phyloP scores from a whole-genome alignment of 1,284 basidiomycete genomes.

The Apiotrichum montevideense region DNA sequence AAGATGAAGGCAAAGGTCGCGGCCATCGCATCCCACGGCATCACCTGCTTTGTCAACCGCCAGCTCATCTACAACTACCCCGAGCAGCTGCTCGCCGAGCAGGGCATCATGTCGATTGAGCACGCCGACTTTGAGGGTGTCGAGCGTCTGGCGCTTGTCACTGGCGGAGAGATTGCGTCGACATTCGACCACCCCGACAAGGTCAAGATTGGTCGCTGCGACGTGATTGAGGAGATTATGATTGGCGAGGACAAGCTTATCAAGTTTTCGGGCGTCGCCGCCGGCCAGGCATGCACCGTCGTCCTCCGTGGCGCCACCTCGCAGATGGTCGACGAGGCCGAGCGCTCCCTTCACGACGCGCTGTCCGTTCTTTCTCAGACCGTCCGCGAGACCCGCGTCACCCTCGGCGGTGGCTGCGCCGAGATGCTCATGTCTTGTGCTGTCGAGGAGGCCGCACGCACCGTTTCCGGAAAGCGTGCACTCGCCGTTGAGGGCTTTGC shows the following conservation, averaged over 20 bases:
- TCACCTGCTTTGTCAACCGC: slow-evolving; percentile 97
- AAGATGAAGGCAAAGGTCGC: slow-evolving; percentile 99
- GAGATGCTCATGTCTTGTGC: slow-evolving; percentile 97
- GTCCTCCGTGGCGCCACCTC: slow-evolving; percentile 93
- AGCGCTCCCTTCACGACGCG: slow-evolving; percentile 94
- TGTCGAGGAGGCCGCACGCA: slow-evolving; percentile 80
- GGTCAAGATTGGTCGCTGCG: slow-evolving; percentile 89
- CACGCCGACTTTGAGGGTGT: slow-evolving; percentile 99
- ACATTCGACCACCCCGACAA: slow-evolving; percentile 92
- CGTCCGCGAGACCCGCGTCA: slow-evolving; percentile 90
- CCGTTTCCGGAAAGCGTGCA: slow-evolving; percentile 88
- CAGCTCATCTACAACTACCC: slow-evolving; percentile 99
- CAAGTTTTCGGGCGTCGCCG: slow-evolving; percentile 98
- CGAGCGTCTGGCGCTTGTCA: slow-evolving; percentile 89
- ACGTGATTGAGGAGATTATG: slow-evolving; percentile 96
- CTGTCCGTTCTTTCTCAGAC: slow-evolving; percentile 96
- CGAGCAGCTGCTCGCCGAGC: slow-evolving; percentile 85
- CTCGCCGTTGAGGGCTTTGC: slow-evolving; percentile 90
- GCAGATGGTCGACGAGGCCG: slow-evolving; percentile 99
- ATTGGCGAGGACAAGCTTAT: slow-evolving; percentile 99
- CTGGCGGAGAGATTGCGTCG: slow-evolving; percentile 94
- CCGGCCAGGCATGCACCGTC: slow-evolving; percentile 97
- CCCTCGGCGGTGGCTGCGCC: slow-evolving; percentile 92
- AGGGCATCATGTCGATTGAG: slow-evolving; percentile 93
- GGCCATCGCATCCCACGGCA: slow-evolving; percentile 87